Conservation (phyloP, 2,329 filamentous ascomycete species). For the Aspergillus persii region DNA sequence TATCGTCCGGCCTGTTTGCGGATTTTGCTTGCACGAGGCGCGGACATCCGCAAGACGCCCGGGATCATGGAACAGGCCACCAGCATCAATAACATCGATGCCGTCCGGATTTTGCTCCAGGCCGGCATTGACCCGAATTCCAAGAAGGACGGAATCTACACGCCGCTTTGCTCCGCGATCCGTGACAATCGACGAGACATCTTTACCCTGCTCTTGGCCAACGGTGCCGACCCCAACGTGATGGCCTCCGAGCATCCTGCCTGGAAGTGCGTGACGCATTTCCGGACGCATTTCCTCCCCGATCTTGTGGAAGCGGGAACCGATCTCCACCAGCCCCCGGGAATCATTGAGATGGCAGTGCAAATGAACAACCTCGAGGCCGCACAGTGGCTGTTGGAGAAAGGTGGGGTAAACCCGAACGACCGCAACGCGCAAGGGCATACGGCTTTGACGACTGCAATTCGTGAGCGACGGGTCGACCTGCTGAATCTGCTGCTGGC, state of each 20-base stretch:
- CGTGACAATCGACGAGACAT: constrained; percentile 64
- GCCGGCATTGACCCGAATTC: constrained; percentile 60
- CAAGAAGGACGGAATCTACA: constrained; percentile 66
- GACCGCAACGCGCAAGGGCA: constrained; percentile 57
- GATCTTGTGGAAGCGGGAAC: constrained; percentile 60
- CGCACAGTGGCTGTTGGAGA: constrained; percentile 59
- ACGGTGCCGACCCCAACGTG: constrained; percentile 53
- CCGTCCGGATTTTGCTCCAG: constrained; percentile 56
- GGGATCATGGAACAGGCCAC: constrained; percentile 65
- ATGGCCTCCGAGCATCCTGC: constrained; percentile 63
- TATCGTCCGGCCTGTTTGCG: constrained; percentile 59
- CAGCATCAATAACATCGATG: constrained; percentile 63
- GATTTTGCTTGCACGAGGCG: constrained; percentile 58
- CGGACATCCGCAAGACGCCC: constrained; percentile 59
- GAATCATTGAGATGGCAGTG: constrained; percentile 65
- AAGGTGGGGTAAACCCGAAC: constrained; percentile 58
- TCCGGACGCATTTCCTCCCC: constrained; percentile 60
- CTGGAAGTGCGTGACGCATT: constrained; percentile 68
- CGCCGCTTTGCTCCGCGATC: constrained; percentile 66
- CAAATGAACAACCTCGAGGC: constrained; percentile 61
- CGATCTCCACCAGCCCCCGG: constrained; percentile 59
- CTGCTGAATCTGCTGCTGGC: constrained; percentile 59
- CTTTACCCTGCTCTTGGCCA: constrained; percentile 56
- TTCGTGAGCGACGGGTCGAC: constrained; percentile 58
- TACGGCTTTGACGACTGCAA: constrained; percentile 65